Evolutionary conservation across 208 protist species (phyloP).

Genomic region (Leishmania major): DNA sequence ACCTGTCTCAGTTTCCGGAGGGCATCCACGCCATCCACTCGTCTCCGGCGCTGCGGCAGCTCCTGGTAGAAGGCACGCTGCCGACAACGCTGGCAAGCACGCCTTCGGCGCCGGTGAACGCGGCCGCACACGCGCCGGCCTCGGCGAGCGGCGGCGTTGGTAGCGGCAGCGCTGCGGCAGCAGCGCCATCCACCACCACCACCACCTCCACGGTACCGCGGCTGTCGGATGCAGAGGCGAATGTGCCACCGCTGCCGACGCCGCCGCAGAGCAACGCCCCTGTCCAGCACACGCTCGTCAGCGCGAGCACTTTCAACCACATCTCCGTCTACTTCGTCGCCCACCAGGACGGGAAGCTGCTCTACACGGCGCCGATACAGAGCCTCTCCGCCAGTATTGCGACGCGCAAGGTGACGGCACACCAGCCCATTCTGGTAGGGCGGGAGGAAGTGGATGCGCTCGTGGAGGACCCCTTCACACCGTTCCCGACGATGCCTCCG

Average conservation of each 20-base stretch:
- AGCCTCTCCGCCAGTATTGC: slow-evolving; percentile 64
- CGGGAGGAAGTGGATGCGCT: slow-evolving; percentile 42
- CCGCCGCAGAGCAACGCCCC: slow-evolving; percentile 38
- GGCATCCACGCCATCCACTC: slow-evolving; percentile 69
- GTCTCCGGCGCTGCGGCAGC: slow-evolving; percentile 46
- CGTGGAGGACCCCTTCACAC: slow-evolving; percentile 1
- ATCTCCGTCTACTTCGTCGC: slow-evolving; percentile 66
- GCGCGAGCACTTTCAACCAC: slow-evolving; percentile 82
- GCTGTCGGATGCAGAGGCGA: slow-evolving; percentile 18
- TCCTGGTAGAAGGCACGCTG: slow-evolving; percentile 50
- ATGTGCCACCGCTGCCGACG: slow-evolving; percentile 36
- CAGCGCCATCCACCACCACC: not conserved
- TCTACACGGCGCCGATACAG: slow-evolving; percentile 64
- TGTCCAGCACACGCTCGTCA: slow-evolving; percentile 75
- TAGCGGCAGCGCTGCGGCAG: not conserved
- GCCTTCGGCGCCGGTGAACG: slow-evolving; percentile 12
- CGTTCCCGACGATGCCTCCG: slow-evolving; percentile 8
- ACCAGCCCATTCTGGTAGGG: slow-evolving; percentile 62
- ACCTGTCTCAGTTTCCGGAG: slow-evolving; percentile 64
- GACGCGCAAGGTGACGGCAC: slow-evolving; percentile 77
- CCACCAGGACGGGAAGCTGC: slow-evolving; percentile 68
- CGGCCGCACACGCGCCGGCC: slow-evolving; percentile 1
- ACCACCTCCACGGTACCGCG: not conserved
- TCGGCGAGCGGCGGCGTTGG: not conserved
- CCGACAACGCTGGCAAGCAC: slow-evolving; percentile 16